A percentile compares a stretch with the other conserved stretches of the same genome.
phyloP scores from a whole-genome alignment of 257 asterid genomes.

The Nemophila menziesii region DNA sequence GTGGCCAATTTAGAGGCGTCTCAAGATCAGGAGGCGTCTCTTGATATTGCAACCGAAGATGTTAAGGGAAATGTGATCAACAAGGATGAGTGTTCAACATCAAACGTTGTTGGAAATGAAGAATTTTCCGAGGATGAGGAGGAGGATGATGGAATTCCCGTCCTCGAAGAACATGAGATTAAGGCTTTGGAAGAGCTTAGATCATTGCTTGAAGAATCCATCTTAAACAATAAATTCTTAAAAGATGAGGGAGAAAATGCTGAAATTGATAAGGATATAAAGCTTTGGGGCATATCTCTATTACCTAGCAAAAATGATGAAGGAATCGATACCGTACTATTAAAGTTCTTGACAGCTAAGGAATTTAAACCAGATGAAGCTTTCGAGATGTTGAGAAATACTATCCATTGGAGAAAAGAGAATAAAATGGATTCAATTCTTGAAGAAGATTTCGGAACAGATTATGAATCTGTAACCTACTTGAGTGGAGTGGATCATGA shows the following conservation, averaged over 20 bases:
- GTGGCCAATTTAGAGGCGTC: background rate
- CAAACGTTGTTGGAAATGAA: slow-evolving; percentile 5
- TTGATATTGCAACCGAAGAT: background rate
- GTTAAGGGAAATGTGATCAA: background rate
- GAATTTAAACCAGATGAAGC: slow-evolving; percentile 43
- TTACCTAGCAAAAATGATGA: slow-evolving; percentile 43
- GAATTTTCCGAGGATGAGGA: slow-evolving; percentile 1
- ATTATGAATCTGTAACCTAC: slow-evolving; percentile 20
- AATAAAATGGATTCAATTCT: slow-evolving; percentile 29
- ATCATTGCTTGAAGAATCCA: slow-evolving; percentile 33
- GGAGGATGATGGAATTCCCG: slow-evolving; percentile 6
- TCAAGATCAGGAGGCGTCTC: background rate
- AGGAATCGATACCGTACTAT: slow-evolving; percentile 27
- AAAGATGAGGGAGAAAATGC: background rate
- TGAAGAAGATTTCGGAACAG: slow-evolving; percentile 42
- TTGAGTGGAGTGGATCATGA: slow-evolving; percentile 36
- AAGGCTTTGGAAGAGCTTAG: slow-evolving; percentile 36
- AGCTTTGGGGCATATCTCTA: slow-evolving; percentile 52
- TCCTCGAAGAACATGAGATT: slow-evolving; percentile 29
- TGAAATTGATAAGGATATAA: slow-evolving; percentile 5
- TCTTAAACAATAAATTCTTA: slow-evolving; percentile 12
- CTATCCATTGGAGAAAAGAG: slow-evolving; percentile 39
- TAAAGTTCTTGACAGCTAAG: slow-evolving; percentile 42
- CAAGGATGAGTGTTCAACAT: background rate
- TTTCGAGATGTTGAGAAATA: slow-evolving; percentile 35